phyloP scores from a whole-genome alignment of 805 yeast genomes.

The Cephaloascus fragrans region DNA sequence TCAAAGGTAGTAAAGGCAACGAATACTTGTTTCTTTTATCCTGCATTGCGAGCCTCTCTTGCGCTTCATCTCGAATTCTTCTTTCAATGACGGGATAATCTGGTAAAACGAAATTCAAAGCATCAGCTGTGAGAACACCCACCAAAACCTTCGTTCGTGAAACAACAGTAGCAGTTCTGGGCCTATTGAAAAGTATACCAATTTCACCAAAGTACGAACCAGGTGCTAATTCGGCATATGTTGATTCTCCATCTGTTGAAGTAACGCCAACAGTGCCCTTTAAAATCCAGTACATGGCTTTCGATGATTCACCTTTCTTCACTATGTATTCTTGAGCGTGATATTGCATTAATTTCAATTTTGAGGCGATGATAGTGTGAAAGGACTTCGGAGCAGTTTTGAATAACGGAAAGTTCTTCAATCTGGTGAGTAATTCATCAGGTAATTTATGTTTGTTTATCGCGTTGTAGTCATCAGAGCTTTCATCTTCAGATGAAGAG shows the following conservation, averaged over 20 bases:
- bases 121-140: constrained; percentile 60
- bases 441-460: constrained; percentile 22
- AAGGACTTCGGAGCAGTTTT: constrained; percentile 58
- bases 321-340: constrained; percentile 65
- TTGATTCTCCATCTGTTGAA: constrained; percentile 67
- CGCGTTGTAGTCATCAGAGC: neutral
- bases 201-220: constrained; percentile 77
- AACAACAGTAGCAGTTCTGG: constrained; percentile 72
- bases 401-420: constrained; percentile 56
- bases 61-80: constrained; percentile 69
- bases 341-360: constrained; percentile 47
- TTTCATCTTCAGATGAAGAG: neutral
- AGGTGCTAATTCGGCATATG: constrained; percentile 57
- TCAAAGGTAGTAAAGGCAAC: constrained; percentile 16
- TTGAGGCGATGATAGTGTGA: constrained; percentile 47
- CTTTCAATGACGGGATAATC: constrained; percentile 59
- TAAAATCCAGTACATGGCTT: constrained; percentile 72
- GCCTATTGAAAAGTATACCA: constrained; percentile 65
- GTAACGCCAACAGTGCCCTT: constrained; percentile 72
- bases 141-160: constrained; percentile 57
- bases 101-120: constrained; percentile 47
- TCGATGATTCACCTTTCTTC: constrained; percentile 62
- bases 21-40: constrained; percentile 47
- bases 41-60: constrained; percentile 63
- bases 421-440: constrained; percentile 40